Evolutionary conservation across 768 basidiomycete species (phyloP).

Genomic region (Russula sp.): DNA sequence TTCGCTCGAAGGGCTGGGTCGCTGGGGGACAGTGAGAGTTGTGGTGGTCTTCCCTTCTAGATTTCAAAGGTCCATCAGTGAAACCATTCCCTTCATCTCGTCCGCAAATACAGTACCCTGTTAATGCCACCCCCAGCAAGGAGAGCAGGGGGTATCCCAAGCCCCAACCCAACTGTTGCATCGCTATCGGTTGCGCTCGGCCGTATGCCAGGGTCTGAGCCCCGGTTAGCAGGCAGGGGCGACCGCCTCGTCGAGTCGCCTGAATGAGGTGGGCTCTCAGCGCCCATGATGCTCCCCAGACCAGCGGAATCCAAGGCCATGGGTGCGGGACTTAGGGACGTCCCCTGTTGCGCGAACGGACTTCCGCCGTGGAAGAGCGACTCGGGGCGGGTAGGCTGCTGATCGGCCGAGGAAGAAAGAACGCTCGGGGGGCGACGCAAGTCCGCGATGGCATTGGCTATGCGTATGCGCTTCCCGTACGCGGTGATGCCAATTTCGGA

Average conservation of each 20-base stretch:
- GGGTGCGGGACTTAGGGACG: constrained; percentile 16
- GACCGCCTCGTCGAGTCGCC: constrained; percentile 13
- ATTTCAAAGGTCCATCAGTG: constrained; percentile 1
- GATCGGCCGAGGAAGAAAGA: constrained; percentile 33
- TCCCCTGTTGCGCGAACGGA: constrained; percentile 17
- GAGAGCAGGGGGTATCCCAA: constrained; percentile 23
- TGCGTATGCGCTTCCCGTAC: constrained; percentile 90
- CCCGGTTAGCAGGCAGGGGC: background rate
- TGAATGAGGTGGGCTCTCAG: constrained; percentile 31
- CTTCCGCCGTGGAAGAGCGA: constrained; percentile 28
- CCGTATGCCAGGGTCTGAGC: constrained; percentile 17
- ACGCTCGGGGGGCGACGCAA: constrained; percentile 68
- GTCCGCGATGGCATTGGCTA: constrained; percentile 88
- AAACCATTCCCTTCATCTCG: background rate
- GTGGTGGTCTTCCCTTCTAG: constrained; percentile 43
- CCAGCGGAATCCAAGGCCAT: constrained; percentile 22
- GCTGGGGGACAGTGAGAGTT: constrained; percentile 52
- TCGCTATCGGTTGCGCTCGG: constrained; percentile 15
- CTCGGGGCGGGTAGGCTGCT: constrained; percentile 29
- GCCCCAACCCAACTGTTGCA: constrained; percentile 27
- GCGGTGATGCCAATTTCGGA: constrained; percentile 87
- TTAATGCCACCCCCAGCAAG: background rate
- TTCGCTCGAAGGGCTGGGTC: constrained; percentile 48
- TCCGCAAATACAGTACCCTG: background rate
- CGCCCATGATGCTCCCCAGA: constrained; percentile 23